Percentiles rank a stretch among this genome's conserved stretches.
These are phyloP conservation scores for Chlamydomonas reinhardtii DNA, from an alignment of 163 green algal genomes.

Conservation along the genomic window DNA sequence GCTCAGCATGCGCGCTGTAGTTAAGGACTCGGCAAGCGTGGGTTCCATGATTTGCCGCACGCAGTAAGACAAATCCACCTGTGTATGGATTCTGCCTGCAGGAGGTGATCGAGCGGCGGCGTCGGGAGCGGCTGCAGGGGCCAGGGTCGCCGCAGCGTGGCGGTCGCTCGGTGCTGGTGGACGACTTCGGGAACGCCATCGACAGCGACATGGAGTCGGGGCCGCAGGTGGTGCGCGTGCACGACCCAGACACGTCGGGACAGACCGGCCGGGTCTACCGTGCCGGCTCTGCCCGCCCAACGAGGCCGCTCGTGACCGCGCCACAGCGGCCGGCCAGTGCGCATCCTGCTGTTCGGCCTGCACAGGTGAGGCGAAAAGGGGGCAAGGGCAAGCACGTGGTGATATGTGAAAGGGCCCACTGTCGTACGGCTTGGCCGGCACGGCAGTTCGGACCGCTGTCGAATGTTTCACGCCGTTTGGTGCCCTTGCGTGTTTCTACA, in stretches of 20 bases:
- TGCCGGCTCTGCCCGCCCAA: neutral
- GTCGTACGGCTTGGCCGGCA: too few species aligned
- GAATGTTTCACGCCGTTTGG: too few species aligned
- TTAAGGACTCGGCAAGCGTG: too few species aligned
- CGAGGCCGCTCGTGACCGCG: neutral
- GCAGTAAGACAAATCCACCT: too few species aligned
- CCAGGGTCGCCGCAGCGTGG: neutral
- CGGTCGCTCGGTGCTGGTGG: neutral
- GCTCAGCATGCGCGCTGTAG: neutral
- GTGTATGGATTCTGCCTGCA: neutral
- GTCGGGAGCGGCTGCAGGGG: neutral
- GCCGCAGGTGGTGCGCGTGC: constrained; percentile 34
- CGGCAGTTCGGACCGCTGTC: too few species aligned
- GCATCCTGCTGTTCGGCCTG: neutral
- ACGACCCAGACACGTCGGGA: neutral
- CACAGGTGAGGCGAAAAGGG: neutral
- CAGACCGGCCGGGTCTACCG: neutral
- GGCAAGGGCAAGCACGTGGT: too few species aligned
- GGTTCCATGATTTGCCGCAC: neutral
- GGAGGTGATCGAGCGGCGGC: constrained; percentile 9
- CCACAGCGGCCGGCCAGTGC: neutral
- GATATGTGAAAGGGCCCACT: too few species aligned
- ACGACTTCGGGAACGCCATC: constrained; percentile 20
- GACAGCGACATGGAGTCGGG: neutral
- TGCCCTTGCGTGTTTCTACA: too few species aligned